Conservation (phyloP, 805 yeast genomes). For the Starmera dryadoides region DNA sequence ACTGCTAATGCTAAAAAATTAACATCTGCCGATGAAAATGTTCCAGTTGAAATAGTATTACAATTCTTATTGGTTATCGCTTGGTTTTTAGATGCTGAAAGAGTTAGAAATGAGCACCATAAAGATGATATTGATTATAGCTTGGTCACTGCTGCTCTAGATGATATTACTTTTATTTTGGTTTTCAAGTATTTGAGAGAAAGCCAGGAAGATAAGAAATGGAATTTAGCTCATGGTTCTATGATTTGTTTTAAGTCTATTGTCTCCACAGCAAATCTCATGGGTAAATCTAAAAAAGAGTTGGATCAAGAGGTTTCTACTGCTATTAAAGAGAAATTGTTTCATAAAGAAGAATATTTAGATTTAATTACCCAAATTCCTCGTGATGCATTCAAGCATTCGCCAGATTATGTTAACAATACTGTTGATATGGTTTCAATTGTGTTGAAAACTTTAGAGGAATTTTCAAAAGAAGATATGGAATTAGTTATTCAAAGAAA, state of each 20-base stretch:
- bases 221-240: conserved; percentile 62
- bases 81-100: conserved; percentile 73
- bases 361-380: conserved; percentile 54
- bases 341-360: conserved; percentile 55
- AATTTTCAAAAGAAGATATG: conserved; percentile 51
- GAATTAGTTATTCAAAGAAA: conserved; percentile 39
- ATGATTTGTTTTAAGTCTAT: conserved; percentile 62
- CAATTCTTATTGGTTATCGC: conserved; percentile 55
- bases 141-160: conserved; percentile 47
- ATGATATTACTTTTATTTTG: conserved; percentile 53
- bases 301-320: conserved; percentile 48
- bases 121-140: conserved; percentile 28
- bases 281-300: conserved; percentile 31
- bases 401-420: conserved; percentile 53
- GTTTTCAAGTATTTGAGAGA: conserved; percentile 32
- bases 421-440: conserved; percentile 60
- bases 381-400: conserved; percentile 52
- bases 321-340: conserved; percentile 59
- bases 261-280: conserved; percentile 34
- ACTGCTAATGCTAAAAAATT: conserved; percentile 41
- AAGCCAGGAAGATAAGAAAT: conserved; percentile 35
- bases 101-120: conserved; percentile 25
- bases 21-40: conserved; percentile 30
- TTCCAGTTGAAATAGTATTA: conserved; percentile 1
- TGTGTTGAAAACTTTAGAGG: conserved; percentile 60